A percentile compares a stretch with the other conserved stretches of the same genome.
Evolutionary conservation across 495 filamentous ascomycete genomes (phyloP).

Genomic region (Apodospora peruviana): DNA sequence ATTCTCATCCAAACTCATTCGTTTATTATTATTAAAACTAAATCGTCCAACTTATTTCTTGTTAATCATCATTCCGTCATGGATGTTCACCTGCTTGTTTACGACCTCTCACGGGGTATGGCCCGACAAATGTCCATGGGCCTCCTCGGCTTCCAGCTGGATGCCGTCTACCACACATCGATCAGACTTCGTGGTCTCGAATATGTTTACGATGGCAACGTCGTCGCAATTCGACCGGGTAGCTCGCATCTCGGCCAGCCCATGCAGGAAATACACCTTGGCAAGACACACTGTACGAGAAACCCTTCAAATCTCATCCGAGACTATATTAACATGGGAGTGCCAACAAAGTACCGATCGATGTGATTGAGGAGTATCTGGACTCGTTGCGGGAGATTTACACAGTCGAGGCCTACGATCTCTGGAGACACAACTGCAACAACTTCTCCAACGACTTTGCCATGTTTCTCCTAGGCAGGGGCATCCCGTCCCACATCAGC

Average conservation of each 20-base stretch:
- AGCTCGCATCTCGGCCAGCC: conserved; percentile 80
- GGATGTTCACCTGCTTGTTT: conserved; percentile 89
- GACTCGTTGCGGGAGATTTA: conserved; percentile 78
- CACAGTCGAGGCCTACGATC: conserved; percentile 82
- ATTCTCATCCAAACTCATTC: too few species aligned
- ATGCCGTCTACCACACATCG: conserved; percentile 89
- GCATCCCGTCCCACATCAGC: conserved; percentile 85
- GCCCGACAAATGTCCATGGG: conserved; percentile 39
- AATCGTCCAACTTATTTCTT: too few species aligned
- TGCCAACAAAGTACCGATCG: conserved; percentile 53
- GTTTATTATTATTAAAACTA: too few species aligned
- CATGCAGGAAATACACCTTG: conserved; percentile 69
- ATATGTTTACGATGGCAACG: conserved; percentile 57
- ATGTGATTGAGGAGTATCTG: conserved; percentile 85
- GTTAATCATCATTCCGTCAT: conserved; percentile 52
- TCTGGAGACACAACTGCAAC: conserved; percentile 89
- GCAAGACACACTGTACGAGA: conserved; percentile 52
- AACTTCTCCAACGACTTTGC: conserved; percentile 94
- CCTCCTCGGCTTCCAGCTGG: conserved; percentile 68
- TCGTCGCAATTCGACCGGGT: conserved; percentile 75
- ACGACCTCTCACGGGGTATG: conserved; percentile 79
- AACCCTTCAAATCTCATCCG: neutral
- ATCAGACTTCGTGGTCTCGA: conserved; percentile 68
- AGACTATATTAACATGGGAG: neutral
- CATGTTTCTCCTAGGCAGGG: conserved; percentile 84